phyloP scores from a whole-genome alignment of 1,139 yeast species.

The Scheffersomyces lignicola region DNA sequence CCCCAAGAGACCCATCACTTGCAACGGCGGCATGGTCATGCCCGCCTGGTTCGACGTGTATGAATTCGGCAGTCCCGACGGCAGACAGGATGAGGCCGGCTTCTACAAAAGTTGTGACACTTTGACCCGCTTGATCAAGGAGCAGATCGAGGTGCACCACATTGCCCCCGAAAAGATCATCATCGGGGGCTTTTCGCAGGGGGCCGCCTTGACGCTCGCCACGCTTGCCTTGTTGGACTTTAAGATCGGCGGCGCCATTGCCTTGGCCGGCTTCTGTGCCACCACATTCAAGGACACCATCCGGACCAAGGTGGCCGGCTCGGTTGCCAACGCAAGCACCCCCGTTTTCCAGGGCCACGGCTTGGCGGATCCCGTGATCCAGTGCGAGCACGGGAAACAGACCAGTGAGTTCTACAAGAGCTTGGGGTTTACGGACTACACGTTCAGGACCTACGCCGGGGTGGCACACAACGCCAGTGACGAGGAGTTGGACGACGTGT shows the following conservation, averaged over 20 bases:
- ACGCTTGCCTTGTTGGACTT: conserved; percentile 42
- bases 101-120: conserved; percentile 56
- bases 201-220: conserved; percentile 80
- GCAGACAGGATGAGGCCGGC: conserved; percentile 63
- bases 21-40: conserved; percentile 65
- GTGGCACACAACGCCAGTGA: conserved; percentile 69
- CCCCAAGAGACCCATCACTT: conserved; percentile 67
- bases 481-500: conserved; percentile 62
- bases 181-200: conserved; percentile 94
- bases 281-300: conserved; percentile 46
- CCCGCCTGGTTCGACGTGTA: conserved; percentile 89
- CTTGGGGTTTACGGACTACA: conserved; percentile 53
- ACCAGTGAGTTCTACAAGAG: conserved; percentile 48
- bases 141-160: conserved; percentile 59
- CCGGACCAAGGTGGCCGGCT: conserved; percentile 20
- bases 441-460: conserved; percentile 61
- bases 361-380: conserved; percentile 66
- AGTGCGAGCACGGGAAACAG: conserved; percentile 45
- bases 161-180: conserved; percentile 71
- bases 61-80: conserved; percentile 49
- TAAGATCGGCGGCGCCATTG: conserved; percentile 76
- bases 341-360: conserved; percentile 94
- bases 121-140: conserved; percentile 55
- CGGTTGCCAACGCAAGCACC: conserved; percentile 50
- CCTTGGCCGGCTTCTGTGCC: conserved; percentile 79